Evolutionary conservation across 1,139 yeast genomes (phyloP).

Genomic region (Yamadazyma aaseri): DNA sequence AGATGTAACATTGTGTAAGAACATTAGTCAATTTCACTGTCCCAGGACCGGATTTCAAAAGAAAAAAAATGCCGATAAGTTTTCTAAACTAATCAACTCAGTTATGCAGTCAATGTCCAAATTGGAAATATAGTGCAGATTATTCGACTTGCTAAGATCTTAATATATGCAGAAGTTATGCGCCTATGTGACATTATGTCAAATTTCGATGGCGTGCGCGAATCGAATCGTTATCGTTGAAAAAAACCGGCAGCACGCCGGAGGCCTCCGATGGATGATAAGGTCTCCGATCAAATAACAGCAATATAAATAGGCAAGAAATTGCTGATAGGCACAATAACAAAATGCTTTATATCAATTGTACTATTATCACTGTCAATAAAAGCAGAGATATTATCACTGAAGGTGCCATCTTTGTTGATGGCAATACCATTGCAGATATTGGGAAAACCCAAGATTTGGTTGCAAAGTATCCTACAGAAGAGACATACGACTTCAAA

Average conservation of each 20-base stretch:
- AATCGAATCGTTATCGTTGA: too few species aligned
- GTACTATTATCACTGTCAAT: constrained; percentile 12
- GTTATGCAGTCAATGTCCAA: too few species aligned
- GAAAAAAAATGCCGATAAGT: neutral
- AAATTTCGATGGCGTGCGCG: too few species aligned
- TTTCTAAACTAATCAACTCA: too few species aligned
- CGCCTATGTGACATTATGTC: too few species aligned
- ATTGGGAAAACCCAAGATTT: constrained; percentile 10
- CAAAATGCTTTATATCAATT: constrained; percentile 10
- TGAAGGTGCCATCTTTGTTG: constrained; percentile 11
- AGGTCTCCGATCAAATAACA: too few species aligned
- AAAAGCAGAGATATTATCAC: constrained; percentile 8
- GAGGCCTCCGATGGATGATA: too few species aligned
- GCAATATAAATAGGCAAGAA: too few species aligned
- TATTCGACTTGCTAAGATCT: too few species aligned
- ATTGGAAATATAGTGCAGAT: too few species aligned
- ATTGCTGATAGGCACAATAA: neutral
- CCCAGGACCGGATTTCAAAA: neutral
- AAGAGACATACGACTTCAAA: constrained; percentile 8
- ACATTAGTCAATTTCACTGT: constrained; percentile 2
- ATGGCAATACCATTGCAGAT: constrained; percentile 7
- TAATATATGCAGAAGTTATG: too few species aligned
- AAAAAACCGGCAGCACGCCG: too few species aligned
- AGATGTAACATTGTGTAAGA: constrained; percentile 4
- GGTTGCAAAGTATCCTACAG: constrained; percentile 6